A percentile compares a stretch with the other conserved stretches of the same genome.
These are phyloP conservation scores for Aspergillus heteromorphus DNA, from an alignment of 495 filamentous ascomycete genomes.

Conservation along the genomic window DNA sequence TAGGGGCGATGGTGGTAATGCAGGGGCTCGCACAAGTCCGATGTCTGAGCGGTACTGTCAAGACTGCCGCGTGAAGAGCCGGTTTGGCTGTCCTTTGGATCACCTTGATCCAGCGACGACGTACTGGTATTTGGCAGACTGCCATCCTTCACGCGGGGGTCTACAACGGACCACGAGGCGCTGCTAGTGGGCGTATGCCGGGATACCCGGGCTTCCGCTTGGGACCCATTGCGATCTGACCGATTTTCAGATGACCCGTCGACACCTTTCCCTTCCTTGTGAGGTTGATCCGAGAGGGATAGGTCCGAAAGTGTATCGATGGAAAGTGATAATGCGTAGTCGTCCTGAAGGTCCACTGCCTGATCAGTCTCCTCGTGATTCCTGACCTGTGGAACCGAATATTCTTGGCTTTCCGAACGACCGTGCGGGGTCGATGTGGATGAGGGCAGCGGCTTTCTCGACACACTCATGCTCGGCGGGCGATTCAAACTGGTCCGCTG, in stretches of 20 bases:
- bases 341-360: slow-evolving; percentile 24
- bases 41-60: slow-evolving; percentile 29
- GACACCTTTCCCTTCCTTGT: slow-evolving; percentile 37
- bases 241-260: slow-evolving; percentile 38
- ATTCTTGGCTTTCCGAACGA: slow-evolving; percentile 25
- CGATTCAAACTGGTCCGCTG: slow-evolving; percentile 20
- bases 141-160: slow-evolving; percentile 22
- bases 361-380: slow-evolving; percentile 31
- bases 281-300: slow-evolving; percentile 30
- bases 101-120: slow-evolving; percentile 23
- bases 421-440: slow-evolving; percentile 15
- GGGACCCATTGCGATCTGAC: slow-evolving; percentile 28
- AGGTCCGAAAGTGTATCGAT: slow-evolving; percentile 23
- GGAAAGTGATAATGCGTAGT: slow-evolving; percentile 20
- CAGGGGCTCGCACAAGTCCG: slow-evolving; percentile 41
- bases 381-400: slow-evolving; percentile 37
- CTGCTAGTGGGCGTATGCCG: slow-evolving; percentile 35
- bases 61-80: slow-evolving; percentile 37
- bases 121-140: slow-evolving; percentile 20
- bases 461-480: slow-evolving; percentile 19
- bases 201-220: slow-evolving; percentile 11
- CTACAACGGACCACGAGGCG: slow-evolving; percentile 38
- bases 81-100: slow-evolving; percentile 20
- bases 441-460: slow-evolving; percentile 23
- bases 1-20: slow-evolving; percentile 48